Percentiles rank a stretch among this genome's conserved stretches.
phyloP scores from a whole-genome alignment of 768 basidiomycete species.

The Podaxis sp. region DNA sequence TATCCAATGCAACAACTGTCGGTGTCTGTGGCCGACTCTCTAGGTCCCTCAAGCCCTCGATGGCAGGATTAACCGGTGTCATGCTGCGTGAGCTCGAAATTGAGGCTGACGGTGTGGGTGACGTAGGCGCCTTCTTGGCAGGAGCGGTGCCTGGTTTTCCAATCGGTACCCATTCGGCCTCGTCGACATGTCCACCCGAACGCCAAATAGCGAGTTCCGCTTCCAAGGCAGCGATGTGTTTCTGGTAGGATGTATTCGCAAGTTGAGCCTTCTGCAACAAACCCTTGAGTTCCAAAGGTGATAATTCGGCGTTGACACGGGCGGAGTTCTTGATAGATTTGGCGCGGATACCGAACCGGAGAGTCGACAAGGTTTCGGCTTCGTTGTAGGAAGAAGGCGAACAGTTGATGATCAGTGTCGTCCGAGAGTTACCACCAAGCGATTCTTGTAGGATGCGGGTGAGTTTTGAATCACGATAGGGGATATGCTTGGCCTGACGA shows the following conservation, averaged over 20 bases:
- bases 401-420: conserved; percentile 99
- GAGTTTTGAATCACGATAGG: conserved; percentile 98
- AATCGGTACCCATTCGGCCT: conserved; percentile 74
- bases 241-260: conserved; percentile 78
- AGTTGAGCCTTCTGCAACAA: conserved; percentile 87
- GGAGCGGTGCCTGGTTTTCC: conserved; percentile 59
- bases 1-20: conserved; percentile 82
- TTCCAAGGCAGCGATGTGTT: conserved; percentile 87
- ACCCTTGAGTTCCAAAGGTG: conserved; percentile 93
- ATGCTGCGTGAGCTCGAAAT: conserved; percentile 49
- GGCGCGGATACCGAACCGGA: conserved; percentile 99
- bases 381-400: conserved; percentile 98
- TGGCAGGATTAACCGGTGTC: conserved; percentile 72
- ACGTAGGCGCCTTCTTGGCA: conserved; percentile 65
- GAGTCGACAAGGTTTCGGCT: conserved; percentile 90
- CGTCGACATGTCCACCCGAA: conserved; percentile 79
- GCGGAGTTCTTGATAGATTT: conserved; percentile 99
- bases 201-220: conserved; percentile 91
- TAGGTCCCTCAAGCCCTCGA: conserved; percentile 73
- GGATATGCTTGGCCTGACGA: conserved; percentile 87
- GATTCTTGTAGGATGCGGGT: conserved; percentile 99
- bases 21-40: conserved; percentile 93
- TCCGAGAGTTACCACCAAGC: conserved; percentile 90
- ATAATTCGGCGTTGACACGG: conserved; percentile 96
- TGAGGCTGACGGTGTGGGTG: conserved; percentile 58